These are phyloP conservation scores for Diaporthe caulivora DNA, from an alignment of 2,329 filamentous ascomycete species.

Conservation along the genomic window DNA sequence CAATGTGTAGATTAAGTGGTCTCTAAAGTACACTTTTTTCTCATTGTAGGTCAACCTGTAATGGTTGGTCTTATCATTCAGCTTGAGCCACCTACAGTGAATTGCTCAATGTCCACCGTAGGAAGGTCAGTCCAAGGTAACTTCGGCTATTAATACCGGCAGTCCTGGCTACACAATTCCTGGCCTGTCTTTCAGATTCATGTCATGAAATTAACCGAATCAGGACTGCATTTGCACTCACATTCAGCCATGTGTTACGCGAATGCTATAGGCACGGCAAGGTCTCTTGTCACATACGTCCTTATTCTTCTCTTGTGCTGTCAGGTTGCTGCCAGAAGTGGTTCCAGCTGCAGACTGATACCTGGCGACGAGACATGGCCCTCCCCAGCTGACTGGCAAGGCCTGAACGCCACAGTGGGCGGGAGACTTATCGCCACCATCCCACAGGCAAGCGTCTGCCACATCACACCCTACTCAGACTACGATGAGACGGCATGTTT, in stretches of 20 bases:
- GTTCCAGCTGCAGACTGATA: constrained; percentile 21
- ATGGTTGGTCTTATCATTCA: neutral
- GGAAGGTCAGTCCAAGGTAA: too few species aligned
- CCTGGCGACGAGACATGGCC: constrained; percentile 69
- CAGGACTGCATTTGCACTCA: neutral
- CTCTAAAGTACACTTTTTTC: neutral
- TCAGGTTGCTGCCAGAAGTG: neutral
- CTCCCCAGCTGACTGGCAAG: constrained; percentile 55
- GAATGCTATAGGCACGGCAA: neutral
- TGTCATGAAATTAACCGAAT: neutral
- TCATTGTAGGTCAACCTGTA: neutral
- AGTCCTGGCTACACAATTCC: neutral
- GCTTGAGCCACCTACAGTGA: neutral
- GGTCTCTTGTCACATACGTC: neutral
- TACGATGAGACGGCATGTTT: constrained; percentile 59
- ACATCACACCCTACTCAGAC: constrained; percentile 49
- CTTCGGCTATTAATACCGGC: neutral
- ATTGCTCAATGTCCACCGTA: neutral
- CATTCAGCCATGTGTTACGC: neutral
- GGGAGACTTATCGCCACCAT: constrained; percentile 64
- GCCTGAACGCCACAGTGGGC: constrained; percentile 64
- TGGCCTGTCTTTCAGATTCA: neutral
- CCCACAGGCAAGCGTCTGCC: constrained; percentile 65
- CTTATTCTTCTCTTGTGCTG: neutral
- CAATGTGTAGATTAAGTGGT: neutral